Evolutionary conservation across 1,284 basidiomycete genomes (phyloP), one percentile per base, ranked within the genome.

Genomic region (Bondarzewia mesenterica): DNA sequence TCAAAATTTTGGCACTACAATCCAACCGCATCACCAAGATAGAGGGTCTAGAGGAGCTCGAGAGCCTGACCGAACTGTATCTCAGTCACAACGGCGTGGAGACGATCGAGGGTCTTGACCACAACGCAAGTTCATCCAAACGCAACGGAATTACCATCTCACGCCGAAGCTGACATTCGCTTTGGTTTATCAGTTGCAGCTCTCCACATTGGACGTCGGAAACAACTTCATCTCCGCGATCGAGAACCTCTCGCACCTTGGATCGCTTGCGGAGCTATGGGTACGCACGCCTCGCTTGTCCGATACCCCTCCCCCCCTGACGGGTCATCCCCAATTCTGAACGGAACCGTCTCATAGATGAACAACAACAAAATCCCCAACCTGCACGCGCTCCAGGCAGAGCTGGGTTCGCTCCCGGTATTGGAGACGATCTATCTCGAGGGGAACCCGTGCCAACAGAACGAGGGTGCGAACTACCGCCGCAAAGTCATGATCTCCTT

Each of bases 361-460:
- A 96, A 87, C 62, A 79, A 89, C 57, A 98, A 98, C 68, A 73
- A 84, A 60, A 88, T 98, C 46, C 66, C 78, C 2, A 76, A 81
- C 50, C 66, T 96, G 6, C 74, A 69, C 12, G 72, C 77, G 2
- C 66, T 98, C 18, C 87, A 90, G 49, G 63, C 71, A 1, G 78
- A 96, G 61, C 77, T 97, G n/a, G 74, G 77, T 26, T 68, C 75
- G n/a, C 72, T 89, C 35, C 49, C 68, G 2, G 73, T 79, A 3
- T 74, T 99, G 12, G 78, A 88, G 61, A 99, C 96, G 1, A 75
- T 99, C 7, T 99, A 99, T 64, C 77, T 99, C 26, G 95, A 99
- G 66, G 85, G 82, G 6, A 99, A 99, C 63, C 96, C 96, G 2
- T 88, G 89, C 53, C 93, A 98, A 65, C 74, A 68, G 36, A 74